phyloP scores from a whole-genome alignment of 1,139 yeast genomes.

The Suhomyces taliae region DNA sequence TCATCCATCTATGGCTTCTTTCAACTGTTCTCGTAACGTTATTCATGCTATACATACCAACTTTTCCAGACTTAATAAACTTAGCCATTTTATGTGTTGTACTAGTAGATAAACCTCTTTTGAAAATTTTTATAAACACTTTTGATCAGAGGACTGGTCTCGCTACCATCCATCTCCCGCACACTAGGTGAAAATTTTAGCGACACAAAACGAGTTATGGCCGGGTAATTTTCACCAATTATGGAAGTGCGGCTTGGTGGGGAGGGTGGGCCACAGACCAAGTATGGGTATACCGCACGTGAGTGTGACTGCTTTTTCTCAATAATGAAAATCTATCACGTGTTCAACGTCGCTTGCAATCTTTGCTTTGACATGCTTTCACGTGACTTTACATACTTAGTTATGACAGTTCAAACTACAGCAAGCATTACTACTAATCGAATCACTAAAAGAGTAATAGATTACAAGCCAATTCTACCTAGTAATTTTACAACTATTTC shows the following conservation, averaged over 20 bases:
- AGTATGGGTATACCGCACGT: conserved; percentile 1
- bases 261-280: conserved; percentile 9
- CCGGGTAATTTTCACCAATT: conserved; percentile 6
- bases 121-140: conserved; percentile 17
- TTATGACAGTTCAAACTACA: too few relatives aligned
- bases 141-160: conserved; percentile 10
- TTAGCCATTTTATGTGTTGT: conserved; percentile 69
- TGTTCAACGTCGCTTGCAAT: background rate
- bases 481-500: too few relatives aligned
- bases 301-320: conserved; percentile 10
- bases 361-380: background rate
- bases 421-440: too few relatives aligned
- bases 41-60: conserved; percentile 66
- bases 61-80: conserved; percentile 99
- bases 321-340: background rate
- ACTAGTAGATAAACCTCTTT: conserved; percentile 13
- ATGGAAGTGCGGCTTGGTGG: conserved; percentile 9
- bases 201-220: conserved; percentile 7
- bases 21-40: background rate
- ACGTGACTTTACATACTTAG: background rate
- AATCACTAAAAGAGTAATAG: too few relatives aligned
- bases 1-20: background rate
- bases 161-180: conserved; percentile 11
- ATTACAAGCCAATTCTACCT: too few relatives aligned
- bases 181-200: conserved; percentile 15